These are phyloP conservation scores for Stemphylium beticola DNA, from an alignment of 2,329 filamentous ascomycete species.

Conservation along the genomic window DNA sequence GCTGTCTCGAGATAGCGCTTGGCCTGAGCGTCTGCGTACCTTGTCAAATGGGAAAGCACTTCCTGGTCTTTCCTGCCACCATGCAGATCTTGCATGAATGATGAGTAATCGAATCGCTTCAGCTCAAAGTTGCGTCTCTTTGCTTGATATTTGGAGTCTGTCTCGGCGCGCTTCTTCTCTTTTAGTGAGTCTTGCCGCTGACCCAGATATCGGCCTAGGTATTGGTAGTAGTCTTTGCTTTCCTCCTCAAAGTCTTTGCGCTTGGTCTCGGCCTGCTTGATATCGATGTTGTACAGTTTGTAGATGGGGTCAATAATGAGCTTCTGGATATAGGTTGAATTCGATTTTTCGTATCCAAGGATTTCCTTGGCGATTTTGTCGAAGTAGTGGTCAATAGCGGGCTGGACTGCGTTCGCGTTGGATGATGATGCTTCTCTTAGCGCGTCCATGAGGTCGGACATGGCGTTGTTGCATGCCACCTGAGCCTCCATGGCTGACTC, in stretches of 20 bases:
- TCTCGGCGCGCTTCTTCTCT: slow-evolving; percentile 94
- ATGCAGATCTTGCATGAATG: slow-evolving; percentile 98
- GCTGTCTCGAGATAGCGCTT: slow-evolving; percentile 80
- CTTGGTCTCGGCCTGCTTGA: slow-evolving; percentile 96
- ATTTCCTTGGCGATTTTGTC: slow-evolving; percentile 96
- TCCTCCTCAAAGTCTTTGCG: slow-evolving; percentile 98
- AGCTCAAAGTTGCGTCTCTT: slow-evolving; percentile 95
- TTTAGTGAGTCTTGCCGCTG: slow-evolving; percentile 95
- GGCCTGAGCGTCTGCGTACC: slow-evolving; percentile 90
- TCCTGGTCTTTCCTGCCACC: slow-evolving; percentile 98
- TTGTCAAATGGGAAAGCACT: slow-evolving; percentile 90
- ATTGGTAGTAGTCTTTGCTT: slow-evolving; percentile 97
- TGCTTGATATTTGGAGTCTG: slow-evolving; percentile 92
- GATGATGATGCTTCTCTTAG: slow-evolving; percentile 86
- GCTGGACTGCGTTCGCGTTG: slow-evolving; percentile 95
- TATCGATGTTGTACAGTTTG: slow-evolving; percentile 91
- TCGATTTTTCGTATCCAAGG: slow-evolving; percentile 81
- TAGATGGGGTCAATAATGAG: slow-evolving; percentile 93
- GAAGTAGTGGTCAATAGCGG: slow-evolving; percentile 96
- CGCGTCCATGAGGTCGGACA: slow-evolving; percentile 81
- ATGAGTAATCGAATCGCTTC: slow-evolving; percentile 97
- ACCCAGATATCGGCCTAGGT: slow-evolving; percentile 93
- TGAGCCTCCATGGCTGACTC: slow-evolving; percentile 85
- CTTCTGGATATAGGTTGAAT: slow-evolving; percentile 82
- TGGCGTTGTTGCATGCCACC: slow-evolving; percentile 82